Conservation (phyloP, 2,329 filamentous ascomycete genomes). For the Talaromyces amestolkiae region DNA sequence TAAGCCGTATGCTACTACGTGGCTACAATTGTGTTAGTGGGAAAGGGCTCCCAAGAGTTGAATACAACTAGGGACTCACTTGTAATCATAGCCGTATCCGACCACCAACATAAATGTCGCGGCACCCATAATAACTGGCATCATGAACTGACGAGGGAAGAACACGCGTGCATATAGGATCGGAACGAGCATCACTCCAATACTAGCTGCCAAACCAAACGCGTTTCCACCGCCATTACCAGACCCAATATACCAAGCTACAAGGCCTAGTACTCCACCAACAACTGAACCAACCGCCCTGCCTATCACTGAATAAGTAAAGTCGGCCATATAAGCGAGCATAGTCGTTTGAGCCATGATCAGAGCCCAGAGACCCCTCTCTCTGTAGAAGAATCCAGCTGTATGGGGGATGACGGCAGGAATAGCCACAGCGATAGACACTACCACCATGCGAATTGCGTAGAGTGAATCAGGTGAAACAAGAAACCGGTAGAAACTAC, state of each 20-base stretch:
- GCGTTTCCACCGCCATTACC: conserved; percentile 50
- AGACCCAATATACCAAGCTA: conserved; percentile 54
- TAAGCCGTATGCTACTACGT: conserved; percentile 46
- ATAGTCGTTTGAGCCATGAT: conserved; percentile 53
- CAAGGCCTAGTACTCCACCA: conserved; percentile 49
- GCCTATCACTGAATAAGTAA: conserved; percentile 47
- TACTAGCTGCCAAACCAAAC: conserved; percentile 49
- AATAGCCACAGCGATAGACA: conserved; percentile 47
- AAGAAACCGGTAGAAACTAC: conserved; percentile 43
- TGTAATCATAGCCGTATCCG: conserved; percentile 49
- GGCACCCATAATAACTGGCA: conserved; percentile 40
- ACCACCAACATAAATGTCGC: conserved; percentile 47
- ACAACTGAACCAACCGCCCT: conserved; percentile 46
- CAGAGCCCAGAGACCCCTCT: conserved; percentile 54
- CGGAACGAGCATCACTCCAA: conserved; percentile 32
- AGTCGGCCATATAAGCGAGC: conserved; percentile 53
- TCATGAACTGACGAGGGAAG: conserved; percentile 29
- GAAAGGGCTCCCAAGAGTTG: not conserved
- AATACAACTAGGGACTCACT: conserved; percentile 23
- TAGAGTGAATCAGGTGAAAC: conserved; percentile 47
- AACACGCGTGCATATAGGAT: conserved; percentile 40
- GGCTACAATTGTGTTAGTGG: conserved; percentile 25
- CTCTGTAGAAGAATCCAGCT: conserved; percentile 52
- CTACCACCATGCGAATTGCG: conserved; percentile 49
- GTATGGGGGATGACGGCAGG: conserved; percentile 44